These are phyloP conservation scores for Pythium coloratum DNA, from an alignment of 352 stramenopile species.

Conservation along the genomic window DNA sequence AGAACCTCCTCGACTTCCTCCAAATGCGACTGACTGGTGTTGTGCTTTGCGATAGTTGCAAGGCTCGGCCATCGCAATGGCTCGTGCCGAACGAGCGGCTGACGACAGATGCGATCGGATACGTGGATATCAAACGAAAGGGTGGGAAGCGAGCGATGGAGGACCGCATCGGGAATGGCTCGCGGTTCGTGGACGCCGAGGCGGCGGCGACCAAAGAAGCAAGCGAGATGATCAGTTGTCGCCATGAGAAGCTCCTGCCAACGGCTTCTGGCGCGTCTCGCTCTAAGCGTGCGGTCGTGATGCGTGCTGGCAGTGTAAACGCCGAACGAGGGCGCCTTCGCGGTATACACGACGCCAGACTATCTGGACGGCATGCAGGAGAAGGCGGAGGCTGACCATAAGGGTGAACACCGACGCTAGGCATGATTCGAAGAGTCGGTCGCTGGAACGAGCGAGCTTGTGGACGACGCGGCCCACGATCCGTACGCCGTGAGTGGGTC, in stretches of 20 bases:
- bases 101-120: too few relatives aligned
- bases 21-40: background rate
- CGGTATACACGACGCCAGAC: constrained; percentile 45
- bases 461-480: constrained; percentile 32
- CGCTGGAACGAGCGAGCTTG: constrained; percentile 54
- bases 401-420: constrained; percentile 50
- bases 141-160: constrained; percentile 31
- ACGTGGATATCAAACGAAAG: constrained; percentile 10
- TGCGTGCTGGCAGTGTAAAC: constrained; percentile 58
- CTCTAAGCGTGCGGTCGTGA: constrained; percentile 54
- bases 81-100: too few relatives aligned
- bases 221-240: constrained; percentile 63
- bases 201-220: constrained; percentile 33
- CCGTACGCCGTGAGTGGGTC: too few relatives aligned
- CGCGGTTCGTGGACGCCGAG: constrained; percentile 28
- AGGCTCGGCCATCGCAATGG: constrained; percentile 27
- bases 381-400: constrained; percentile 51
- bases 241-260: constrained; percentile 59
- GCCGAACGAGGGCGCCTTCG: constrained; percentile 56
- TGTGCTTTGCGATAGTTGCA: constrained; percentile 15
- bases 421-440: constrained; percentile 68
- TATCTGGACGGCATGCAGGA: constrained; percentile 58
- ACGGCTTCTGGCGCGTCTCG: constrained; percentile 56
- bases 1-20: constrained; percentile 83
- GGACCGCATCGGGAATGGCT: background rate